Percentiles rank a stretch among this genome's conserved stretches.
Conservation (phyloP, 495 filamentous ascomycete genomes). For the Neurospora sp. region DNA sequence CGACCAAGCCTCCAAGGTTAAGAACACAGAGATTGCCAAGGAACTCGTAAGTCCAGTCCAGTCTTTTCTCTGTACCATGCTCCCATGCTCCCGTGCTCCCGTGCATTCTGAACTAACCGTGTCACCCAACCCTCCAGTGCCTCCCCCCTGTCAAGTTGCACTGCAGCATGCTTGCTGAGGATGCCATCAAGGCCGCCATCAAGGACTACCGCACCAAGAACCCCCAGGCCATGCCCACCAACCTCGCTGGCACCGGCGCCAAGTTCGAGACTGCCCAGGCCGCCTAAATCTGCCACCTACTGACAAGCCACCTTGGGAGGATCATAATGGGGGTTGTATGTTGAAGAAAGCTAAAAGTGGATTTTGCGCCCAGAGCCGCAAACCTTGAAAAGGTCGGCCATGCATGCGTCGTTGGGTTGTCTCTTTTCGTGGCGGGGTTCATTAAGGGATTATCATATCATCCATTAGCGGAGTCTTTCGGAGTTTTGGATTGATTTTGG, state of each 20-base stretch:
- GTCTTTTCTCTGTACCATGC: background rate
- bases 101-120: background rate
- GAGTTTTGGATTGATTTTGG: background rate
- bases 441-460: background rate
- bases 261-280: slow-evolving; percentile 15
- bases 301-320: background rate
- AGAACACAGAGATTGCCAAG: slow-evolving; percentile 95
- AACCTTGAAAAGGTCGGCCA: background rate
- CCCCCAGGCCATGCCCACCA: slow-evolving; percentile 59
- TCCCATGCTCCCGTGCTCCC: no score
- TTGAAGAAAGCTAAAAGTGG: background rate
- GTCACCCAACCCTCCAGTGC: slow-evolving; percentile 33
- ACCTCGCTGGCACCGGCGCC: slow-evolving; percentile 56
- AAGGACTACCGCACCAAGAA: slow-evolving; percentile 96
- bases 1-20: slow-evolving; percentile 80
- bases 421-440: background rate
- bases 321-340: background rate
- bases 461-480: background rate
- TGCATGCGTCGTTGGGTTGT: background rate
- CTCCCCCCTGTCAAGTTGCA: slow-evolving; percentile 93
- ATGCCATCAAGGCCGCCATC: slow-evolving; percentile 99
- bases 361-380: background rate
- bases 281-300: background rate
- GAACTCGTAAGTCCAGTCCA: slow-evolving; percentile 46
- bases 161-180: slow-evolving; percentile 98